These are phyloP conservation scores for Centaurea solstitialis DNA, from an alignment of 129 eudicot genomes.

Conservation along the genomic window DNA sequence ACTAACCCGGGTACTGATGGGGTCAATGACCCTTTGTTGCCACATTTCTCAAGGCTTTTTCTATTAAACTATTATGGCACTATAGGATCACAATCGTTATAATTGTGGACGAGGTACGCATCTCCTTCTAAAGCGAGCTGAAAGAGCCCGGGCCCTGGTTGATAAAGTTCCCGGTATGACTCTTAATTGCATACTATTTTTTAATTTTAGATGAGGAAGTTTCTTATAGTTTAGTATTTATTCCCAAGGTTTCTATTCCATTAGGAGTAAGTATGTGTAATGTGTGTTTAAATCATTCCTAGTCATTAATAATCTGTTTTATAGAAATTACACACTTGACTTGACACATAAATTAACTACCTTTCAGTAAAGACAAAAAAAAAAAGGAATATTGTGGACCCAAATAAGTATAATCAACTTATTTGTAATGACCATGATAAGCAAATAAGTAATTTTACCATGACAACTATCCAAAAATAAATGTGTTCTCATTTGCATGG, in stretches of 20 bases:
- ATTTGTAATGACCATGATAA: not conserved
- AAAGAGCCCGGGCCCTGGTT: conserved; percentile 67
- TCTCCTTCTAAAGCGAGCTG: conserved; percentile 76
- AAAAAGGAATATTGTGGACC: not conserved
- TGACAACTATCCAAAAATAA: not conserved
- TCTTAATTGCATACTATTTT: not conserved
- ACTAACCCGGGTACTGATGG: not conserved
- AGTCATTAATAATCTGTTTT: not conserved
- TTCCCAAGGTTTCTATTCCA: not conserved
- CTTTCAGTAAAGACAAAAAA: not conserved
- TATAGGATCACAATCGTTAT: conserved; percentile 78
- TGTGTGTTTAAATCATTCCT: not conserved
- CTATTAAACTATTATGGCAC: not conserved
- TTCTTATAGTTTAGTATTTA: not conserved
- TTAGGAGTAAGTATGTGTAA: not conserved
- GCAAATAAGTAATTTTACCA: not conserved
- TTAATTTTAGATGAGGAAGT: not conserved
- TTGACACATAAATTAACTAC: not conserved
- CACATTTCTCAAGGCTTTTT: not conserved
- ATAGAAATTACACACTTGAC: not conserved
- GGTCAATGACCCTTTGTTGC: not conserved
- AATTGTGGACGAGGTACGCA: conserved; percentile 85
- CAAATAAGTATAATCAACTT: not conserved
- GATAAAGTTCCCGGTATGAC: conserved; percentile 73
- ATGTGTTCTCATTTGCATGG: not conserved